These are phyloP conservation scores for Rhodosporidiobolus sp. DNA, from an alignment of 768 basidiomycete species.

Conservation along the genomic window DNA sequence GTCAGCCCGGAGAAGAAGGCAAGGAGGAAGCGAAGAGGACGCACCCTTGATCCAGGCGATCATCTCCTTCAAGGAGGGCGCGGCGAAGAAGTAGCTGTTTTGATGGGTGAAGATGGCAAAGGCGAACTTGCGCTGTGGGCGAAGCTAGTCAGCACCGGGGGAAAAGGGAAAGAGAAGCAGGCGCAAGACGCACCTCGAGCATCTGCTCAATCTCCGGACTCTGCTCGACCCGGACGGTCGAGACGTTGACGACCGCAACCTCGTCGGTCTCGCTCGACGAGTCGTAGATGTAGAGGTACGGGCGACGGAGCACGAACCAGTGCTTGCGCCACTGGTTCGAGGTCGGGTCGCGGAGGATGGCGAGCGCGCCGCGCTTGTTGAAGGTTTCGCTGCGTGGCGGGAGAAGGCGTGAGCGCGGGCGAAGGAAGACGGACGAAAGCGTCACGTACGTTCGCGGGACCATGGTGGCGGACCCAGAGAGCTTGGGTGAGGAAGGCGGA, in stretches of 20 bases:
- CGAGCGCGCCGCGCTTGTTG: conserved; percentile 78
- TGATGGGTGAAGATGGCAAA: conserved; percentile 41
- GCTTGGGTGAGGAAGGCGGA: conserved; percentile 3
- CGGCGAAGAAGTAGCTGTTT: conserved; percentile 40
- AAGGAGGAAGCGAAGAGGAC: background rate
- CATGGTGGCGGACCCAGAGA: conserved; percentile 12
- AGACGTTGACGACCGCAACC: conserved; percentile 73
- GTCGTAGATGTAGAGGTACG: conserved; percentile 83
- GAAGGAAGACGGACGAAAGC: conserved; percentile 37
- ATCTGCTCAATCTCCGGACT: conserved; percentile 73
- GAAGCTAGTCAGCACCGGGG: background rate
- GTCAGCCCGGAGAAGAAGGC: background rate
- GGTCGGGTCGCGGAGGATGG: conserved; percentile 75
- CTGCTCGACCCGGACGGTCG: conserved; percentile 76
- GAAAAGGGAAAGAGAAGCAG: too few species aligned
- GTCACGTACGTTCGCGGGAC: conserved; percentile 17
- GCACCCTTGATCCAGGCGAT: conserved; percentile 36
- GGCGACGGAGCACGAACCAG: conserved; percentile 85
- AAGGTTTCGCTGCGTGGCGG: conserved; percentile 62
- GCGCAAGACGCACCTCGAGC: conserved; percentile 28
- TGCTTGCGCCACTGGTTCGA: conserved; percentile 75
- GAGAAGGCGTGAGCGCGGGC: conserved; percentile 57
- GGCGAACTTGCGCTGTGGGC: conserved; percentile 35
- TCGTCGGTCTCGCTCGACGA: conserved; percentile 81
- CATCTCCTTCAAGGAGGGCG: conserved; percentile 27